A percentile compares a stretch with the other conserved stretches of the same genome.
phyloP scores from a whole-genome alignment of 805 yeast species.

The Candida andamanensis region DNA sequence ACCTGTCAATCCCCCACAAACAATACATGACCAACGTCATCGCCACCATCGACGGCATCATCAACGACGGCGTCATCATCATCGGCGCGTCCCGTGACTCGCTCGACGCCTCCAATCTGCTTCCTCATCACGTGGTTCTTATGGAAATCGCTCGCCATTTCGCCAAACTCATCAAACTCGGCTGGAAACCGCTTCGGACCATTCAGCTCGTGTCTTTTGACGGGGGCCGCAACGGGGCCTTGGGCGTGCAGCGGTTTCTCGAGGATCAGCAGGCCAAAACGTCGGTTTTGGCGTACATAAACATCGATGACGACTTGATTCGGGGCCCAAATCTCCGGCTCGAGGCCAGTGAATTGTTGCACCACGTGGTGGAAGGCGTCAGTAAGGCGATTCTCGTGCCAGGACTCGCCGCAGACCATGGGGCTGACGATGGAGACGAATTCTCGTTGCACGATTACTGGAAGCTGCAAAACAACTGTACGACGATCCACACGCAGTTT shows the following conservation, averaged over 20 bases:
- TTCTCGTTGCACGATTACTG: conserved; percentile 32
- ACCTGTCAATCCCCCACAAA: too few relatives aligned
- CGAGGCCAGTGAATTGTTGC: conserved; percentile 32
- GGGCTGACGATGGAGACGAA: conserved; percentile 13
- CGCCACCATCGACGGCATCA: conserved; percentile 30
- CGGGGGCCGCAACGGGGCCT: conserved; percentile 27
- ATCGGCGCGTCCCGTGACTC: conserved; percentile 39
- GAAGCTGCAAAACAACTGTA: conserved; percentile 23
- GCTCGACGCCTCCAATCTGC: conserved; percentile 30
- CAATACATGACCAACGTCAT: conserved; percentile 25
- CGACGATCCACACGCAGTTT: conserved; percentile 20
- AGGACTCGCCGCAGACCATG: conserved; percentile 15
- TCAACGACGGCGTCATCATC: conserved; percentile 35
- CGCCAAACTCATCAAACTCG: conserved; percentile 23
- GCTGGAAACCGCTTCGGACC: conserved; percentile 40
- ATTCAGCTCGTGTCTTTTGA: conserved; percentile 41
- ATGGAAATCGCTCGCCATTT: conserved; percentile 35
- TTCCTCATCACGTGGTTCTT: conserved; percentile 35
- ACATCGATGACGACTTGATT: conserved; percentile 35
- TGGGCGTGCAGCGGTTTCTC: conserved; percentile 24
- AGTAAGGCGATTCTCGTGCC: conserved; percentile 31
- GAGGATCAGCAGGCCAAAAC: conserved; percentile 14
- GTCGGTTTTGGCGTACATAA: conserved; percentile 27
- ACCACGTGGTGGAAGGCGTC: conserved; percentile 23
- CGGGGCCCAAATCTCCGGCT: conserved; percentile 33